Evolutionary conservation across 192 early-diverging fungal species (phyloP).

Genomic region (Lobosporangium transversale): DNA sequence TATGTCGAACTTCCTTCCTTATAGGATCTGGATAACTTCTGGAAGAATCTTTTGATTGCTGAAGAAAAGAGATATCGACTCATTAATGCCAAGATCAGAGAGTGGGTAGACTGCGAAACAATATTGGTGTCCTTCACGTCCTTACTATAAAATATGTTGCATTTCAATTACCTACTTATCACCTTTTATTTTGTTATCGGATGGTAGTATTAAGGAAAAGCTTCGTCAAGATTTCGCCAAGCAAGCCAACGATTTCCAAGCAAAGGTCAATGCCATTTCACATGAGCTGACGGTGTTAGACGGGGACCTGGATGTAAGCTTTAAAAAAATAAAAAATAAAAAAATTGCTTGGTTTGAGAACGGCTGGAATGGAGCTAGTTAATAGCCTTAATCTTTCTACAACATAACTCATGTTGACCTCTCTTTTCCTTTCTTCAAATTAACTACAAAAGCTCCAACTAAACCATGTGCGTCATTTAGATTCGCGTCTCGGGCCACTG

Average conservation of each 20-base stretch:
- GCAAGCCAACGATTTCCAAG: slow-evolving; percentile 85
- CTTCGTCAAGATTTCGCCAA: slow-evolving; percentile 82
- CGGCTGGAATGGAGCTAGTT: too few species aligned
- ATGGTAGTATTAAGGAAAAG: slow-evolving; percentile 79
- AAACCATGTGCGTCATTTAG: slow-evolving; percentile 68
- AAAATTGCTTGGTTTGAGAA: too few species aligned
- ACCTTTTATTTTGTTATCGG: not conserved
- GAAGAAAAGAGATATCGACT: slow-evolving; percentile 84
- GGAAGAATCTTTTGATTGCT: slow-evolving; percentile 75
- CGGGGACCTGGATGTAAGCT: slow-evolving; percentile 81
- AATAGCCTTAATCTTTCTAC: too few species aligned
- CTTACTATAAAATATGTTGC: not conserved
- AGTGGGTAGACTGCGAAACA: slow-evolving; percentile 56
- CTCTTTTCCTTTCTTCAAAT: too few species aligned
- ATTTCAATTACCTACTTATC: not conserved
- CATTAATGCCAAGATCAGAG: slow-evolving; percentile 87
- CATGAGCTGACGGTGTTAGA: slow-evolving; percentile 71
- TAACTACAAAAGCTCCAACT: slow-evolving; percentile 68
- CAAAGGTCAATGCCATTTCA: slow-evolving; percentile 76
- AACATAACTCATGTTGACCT: too few species aligned
- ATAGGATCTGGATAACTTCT: slow-evolving; percentile 81
- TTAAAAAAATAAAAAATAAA: too few species aligned
- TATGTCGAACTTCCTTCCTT: too few species aligned
- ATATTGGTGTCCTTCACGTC: too few species aligned
- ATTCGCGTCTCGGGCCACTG: slow-evolving; percentile 61